Evolutionary conservation across 139 green algal genomes (phyloP).

Genomic region (Limnomonas spitsbergensis): DNA sequence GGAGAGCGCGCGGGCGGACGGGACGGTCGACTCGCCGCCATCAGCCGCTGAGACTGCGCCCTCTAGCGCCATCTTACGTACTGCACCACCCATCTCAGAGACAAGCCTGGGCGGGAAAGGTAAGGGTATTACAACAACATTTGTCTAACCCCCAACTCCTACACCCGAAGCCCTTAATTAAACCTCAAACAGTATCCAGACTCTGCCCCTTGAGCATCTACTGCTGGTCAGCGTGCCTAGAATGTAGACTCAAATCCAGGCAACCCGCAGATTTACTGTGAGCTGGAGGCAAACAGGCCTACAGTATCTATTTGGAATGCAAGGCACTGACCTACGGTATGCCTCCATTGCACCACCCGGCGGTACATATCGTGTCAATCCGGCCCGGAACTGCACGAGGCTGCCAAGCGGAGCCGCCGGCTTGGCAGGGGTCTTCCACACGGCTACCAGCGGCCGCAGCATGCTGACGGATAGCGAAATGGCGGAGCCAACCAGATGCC

Average conservation of each 20-base stretch:
- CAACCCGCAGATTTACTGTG: too few species aligned
- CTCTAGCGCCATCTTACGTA: not conserved
- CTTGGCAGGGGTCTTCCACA: not conserved
- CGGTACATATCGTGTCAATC: not conserved
- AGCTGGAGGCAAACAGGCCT: too few species aligned
- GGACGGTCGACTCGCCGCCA: not conserved
- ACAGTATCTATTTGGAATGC: too few species aligned
- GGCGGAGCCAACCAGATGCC: not conserved
- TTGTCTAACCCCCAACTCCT: too few species aligned
- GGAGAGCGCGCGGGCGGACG: not conserved
- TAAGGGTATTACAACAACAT: not conserved
- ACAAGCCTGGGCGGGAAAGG: not conserved
- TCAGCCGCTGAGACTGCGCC: not conserved
- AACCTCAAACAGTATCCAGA: too few species aligned
- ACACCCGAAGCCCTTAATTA: too few species aligned
- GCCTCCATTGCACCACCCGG: not conserved
- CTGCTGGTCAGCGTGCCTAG: not conserved
- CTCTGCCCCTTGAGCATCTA: too few species aligned
- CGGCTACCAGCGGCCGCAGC: not conserved
- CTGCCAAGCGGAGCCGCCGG: not conserved
- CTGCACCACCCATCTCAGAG: not conserved
- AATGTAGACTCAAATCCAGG: not conserved
- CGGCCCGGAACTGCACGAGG: not conserved
- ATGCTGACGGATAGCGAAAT: not conserved
- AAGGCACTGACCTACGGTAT: too few species aligned